These are phyloP conservation scores for Cynanchum wilfordii DNA, from an alignment of 257 asterid genomes.

Conservation along the genomic window DNA sequence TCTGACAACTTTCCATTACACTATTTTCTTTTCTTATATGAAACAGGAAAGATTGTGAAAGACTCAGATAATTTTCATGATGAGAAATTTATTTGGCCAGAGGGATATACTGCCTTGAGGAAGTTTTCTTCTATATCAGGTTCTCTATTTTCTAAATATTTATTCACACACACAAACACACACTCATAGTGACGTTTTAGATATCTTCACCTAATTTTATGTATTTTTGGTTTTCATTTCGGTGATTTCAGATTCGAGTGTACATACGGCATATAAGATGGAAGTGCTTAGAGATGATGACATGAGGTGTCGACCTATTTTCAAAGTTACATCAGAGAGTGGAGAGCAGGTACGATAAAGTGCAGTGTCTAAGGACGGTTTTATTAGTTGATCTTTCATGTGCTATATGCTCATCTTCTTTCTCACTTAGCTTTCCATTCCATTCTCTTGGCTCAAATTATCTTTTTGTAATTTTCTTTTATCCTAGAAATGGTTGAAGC, in stretches of 20 bases:
- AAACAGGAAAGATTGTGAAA: constrained; percentile 71
- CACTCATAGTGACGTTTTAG: too few species aligned
- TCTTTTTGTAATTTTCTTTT: not conserved
- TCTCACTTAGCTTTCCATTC: not conserved
- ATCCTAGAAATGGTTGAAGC: not conserved
- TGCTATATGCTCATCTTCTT: not conserved
- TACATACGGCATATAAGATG: constrained; percentile 58
- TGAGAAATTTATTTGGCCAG: constrained; percentile 79
- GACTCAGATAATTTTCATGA: constrained; percentile 64
- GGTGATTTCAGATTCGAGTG: constrained; percentile 61
- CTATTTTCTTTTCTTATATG: constrained; percentile 22
- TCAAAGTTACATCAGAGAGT: constrained; percentile 64
- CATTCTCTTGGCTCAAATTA: not conserved
- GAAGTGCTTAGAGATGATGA: constrained; percentile 74
- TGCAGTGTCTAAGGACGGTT: constrained; percentile 17
- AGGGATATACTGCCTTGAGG: constrained; percentile 80
- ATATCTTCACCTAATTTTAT: constrained; percentile 7
- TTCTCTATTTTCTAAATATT: constrained; percentile 21
- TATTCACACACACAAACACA: not conserved
- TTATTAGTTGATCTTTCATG: constrained; percentile 7
- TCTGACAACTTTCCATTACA: not conserved
- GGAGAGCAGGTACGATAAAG: constrained; percentile 70
- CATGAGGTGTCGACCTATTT: constrained; percentile 58
- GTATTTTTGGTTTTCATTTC: constrained; percentile 20
- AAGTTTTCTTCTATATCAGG: constrained; percentile 60